Conservation (phyloP, 768 basidiomycete species). For the Collybia sordida region DNA sequence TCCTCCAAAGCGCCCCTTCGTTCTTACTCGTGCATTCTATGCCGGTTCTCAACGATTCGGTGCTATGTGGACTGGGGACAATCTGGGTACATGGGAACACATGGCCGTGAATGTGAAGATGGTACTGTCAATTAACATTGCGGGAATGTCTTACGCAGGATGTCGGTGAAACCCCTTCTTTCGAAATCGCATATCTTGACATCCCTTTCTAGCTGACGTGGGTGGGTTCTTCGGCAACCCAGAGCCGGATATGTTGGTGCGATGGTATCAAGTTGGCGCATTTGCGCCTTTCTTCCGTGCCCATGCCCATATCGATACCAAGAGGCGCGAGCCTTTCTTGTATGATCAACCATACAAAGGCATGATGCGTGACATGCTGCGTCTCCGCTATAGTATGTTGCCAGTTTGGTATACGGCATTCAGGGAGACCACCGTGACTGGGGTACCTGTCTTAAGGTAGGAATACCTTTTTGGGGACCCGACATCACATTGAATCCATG, state of each 20-base stretch:
- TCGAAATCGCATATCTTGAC: background rate
- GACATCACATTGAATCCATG: background rate
- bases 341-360: conserved; percentile 87
- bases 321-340: conserved; percentile 94
- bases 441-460: conserved; percentile 81
- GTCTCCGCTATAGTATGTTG: conserved; percentile 82
- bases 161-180: conserved; percentile 49
- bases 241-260: conserved; percentile 87
- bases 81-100: conserved; percentile 96
- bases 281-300: conserved; percentile 99
- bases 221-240: conserved; percentile 99
- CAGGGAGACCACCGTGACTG: conserved; percentile 79
- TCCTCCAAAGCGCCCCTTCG: conserved; percentile 85
- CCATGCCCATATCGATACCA: conserved; percentile 97
- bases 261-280: conserved; percentile 96
- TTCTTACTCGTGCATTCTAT: conserved; percentile 92
- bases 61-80: conserved; percentile 99
- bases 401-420: conserved; percentile 99
- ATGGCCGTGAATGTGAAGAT: conserved; percentile 94
- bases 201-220: conserved; percentile 73
- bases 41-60: conserved; percentile 95
- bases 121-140: conserved; percentile 85
- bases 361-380: conserved; percentile 75
- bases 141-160: conserved; percentile 89
- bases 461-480: conserved; percentile 9